Base-by-base conservation (phyloP, 352 stramenopile species). In the Plasmopara muralis region DNA sequence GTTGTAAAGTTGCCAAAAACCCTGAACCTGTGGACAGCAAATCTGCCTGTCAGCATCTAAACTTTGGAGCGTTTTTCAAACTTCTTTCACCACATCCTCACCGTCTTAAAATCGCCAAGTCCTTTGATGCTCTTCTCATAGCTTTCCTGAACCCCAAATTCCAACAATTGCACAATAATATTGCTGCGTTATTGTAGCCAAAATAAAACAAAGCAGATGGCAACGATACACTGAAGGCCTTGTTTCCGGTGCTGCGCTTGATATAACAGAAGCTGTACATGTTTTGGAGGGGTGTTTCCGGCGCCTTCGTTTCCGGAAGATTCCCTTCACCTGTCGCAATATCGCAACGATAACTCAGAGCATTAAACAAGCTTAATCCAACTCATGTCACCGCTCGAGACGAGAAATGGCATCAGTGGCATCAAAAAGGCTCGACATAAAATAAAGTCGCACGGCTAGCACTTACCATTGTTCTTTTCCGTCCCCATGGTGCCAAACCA, bases 61-160 rank as follows among this genome's bases (percentile, higher is more conserved):
- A 33, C 42, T 46, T 20, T 15, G 42, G 13, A 15, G 13, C 33
- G 39, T 15, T 15, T 18, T 41, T 5, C 15, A 50, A 18, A 9
- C 20, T 25, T 25, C 20, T 25, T 25, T 34, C 25, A 33, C n/a
- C 18, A 29, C 15, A 31, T 2, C 20, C 72, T 9, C 28, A 89
- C 79, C 40, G 89, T 96, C 66, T 96, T 94, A 62, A 97, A 97
- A 41, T 89, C 83, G 35, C 83, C 84, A 13, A 97, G 68, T 37
- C 88, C 83, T 68, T 97, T 97, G 60, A 97, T 97, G 53, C 87
- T 95, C 55, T 96, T 96, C 57, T 97, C 87, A 52, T 97, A 97
- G 60, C 88, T 95, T 53, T 96, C 84, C 69, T 91, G 47, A 18
- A 65, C 39, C 0, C 3, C 20, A 25, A 25, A 47, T 29, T 34